Conservation (phyloP, 139 green algal genomes). For the Eudorina sp. region DNA sequence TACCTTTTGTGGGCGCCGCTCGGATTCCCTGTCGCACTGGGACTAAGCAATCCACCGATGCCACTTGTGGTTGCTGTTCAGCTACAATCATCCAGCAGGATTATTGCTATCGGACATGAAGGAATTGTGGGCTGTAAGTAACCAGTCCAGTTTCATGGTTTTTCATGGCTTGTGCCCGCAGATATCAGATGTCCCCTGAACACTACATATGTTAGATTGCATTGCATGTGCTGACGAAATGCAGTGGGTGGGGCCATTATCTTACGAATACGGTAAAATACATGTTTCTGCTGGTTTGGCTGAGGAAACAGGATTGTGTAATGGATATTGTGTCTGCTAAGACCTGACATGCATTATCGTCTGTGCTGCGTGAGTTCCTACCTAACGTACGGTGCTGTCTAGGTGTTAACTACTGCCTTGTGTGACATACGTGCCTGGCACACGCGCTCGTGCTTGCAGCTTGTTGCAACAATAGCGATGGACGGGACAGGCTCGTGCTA, state of each 20-base stretch:
- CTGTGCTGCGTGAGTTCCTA: too few species aligned
- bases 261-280: too few species aligned
- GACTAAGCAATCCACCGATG: neutral
- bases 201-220: neutral
- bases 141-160: neutral
- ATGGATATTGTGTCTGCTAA: neutral
- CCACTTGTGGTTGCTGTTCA: neutral
- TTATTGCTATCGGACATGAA: neutral
- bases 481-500: neutral
- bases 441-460: neutral
- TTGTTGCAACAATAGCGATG: neutral
- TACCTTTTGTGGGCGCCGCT: neutral
- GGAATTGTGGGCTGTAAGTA: neutral
- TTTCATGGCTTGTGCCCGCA: neutral
- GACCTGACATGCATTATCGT: too few species aligned
- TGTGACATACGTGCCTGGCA: neutral
- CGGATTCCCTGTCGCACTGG: neutral
- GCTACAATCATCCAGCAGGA: neutral
- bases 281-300: too few species aligned
- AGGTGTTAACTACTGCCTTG: too few species aligned
- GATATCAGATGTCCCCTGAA: neutral
- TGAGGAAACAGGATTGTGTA: neutral
- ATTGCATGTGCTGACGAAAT: too few species aligned
- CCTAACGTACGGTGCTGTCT: too few species aligned
- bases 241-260: too few species aligned